phyloP scores from a whole-genome alignment of 2,329 filamentous ascomycete genomes.

The Paramyrothecium sp. region DNA sequence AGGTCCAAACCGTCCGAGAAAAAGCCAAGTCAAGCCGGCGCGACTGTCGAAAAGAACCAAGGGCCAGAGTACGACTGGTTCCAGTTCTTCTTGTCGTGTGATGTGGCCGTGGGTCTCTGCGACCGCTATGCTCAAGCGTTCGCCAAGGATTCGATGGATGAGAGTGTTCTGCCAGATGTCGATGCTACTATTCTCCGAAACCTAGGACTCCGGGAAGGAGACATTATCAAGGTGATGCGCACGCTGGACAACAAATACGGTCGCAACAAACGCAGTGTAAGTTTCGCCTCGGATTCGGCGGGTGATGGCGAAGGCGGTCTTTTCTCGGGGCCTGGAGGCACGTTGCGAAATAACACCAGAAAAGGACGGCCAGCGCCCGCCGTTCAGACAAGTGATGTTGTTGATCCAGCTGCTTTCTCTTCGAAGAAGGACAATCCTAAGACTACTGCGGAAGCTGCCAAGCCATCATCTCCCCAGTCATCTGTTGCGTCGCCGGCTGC shows the following conservation, averaged over 20 bases:
- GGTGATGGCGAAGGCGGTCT: conserved; percentile 68
- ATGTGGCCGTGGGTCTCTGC: conserved; percentile 88
- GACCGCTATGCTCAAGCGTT: conserved; percentile 93
- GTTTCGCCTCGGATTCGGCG: conserved; percentile 31
- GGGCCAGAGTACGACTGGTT: conserved; percentile 96
- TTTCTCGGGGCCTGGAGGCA: conserved; percentile 91
- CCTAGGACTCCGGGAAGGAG: conserved; percentile 90
- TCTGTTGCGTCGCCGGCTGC: conserved; percentile 27
- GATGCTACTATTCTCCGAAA: conserved; percentile 79
- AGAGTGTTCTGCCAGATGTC: conserved; percentile 87
- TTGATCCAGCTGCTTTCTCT: conserved; percentile 84
- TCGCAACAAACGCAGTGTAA: conserved; percentile 49
- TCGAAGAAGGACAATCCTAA: conserved; percentile 42
- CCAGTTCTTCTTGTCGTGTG: conserved; percentile 92
- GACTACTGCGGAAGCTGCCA: conserved; percentile 16
- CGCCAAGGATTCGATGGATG: conserved; percentile 89
- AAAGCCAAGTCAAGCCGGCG: conserved; percentile 46
- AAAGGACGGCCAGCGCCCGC: conserved; percentile 86
- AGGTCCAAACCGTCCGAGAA: conserved; percentile 39
- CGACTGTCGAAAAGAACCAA: conserved; percentile 57
- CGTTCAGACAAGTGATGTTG: conserved; percentile 80
- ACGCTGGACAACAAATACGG: conserved; percentile 77
- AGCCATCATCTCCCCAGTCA: conserved; percentile 19
- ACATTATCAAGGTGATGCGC: conserved; percentile 95
- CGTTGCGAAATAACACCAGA: conserved; percentile 88